Conservation (phyloP, 257 asterid species). For the Handroanthus guayacan region DNA sequence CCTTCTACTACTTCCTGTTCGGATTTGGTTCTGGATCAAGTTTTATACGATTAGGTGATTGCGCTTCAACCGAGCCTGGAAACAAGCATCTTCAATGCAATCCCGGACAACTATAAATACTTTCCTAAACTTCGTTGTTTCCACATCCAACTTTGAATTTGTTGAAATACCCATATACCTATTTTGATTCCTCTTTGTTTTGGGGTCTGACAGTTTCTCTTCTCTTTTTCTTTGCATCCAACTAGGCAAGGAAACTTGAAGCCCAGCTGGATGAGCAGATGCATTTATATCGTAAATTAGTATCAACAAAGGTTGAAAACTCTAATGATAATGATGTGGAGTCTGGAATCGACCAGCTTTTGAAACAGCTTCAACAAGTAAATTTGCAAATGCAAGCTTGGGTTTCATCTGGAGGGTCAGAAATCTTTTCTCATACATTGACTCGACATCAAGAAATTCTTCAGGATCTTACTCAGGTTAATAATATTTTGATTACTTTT, state of each 20-base stretch:
- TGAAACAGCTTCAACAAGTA: slow-evolving; percentile 88
- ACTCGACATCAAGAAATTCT: slow-evolving; percentile 97
- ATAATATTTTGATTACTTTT: slow-evolving; percentile 16
- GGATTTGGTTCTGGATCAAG: neutral
- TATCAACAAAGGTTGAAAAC: slow-evolving; percentile 65
- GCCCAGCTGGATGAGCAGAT: slow-evolving; percentile 97
- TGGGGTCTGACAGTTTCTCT: slow-evolving; percentile 15
- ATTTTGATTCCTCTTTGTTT: slow-evolving; percentile 21
- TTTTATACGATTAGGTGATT: neutral
- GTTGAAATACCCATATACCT: neutral
- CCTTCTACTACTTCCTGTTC: slow-evolving; percentile 12
- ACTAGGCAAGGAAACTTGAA: slow-evolving; percentile 92
- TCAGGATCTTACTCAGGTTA: slow-evolving; percentile 94
- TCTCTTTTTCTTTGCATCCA: slow-evolving; percentile 21
- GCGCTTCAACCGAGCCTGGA: neutral
- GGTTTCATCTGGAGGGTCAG: slow-evolving; percentile 98
- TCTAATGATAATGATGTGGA: slow-evolving; percentile 73
- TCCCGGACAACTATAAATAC: neutral
- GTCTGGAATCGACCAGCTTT: slow-evolving; percentile 77
- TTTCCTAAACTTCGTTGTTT: neutral
- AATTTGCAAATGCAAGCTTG: slow-evolving; percentile 96
- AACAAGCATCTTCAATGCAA: neutral
- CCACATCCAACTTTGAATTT: neutral
- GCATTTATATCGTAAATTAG: slow-evolving; percentile 84
- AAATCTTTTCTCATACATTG: slow-evolving; percentile 90